phyloP scores from a whole-genome alignment of 2,329 filamentous ascomycete genomes.

The Paracamarosporium sp. region DNA sequence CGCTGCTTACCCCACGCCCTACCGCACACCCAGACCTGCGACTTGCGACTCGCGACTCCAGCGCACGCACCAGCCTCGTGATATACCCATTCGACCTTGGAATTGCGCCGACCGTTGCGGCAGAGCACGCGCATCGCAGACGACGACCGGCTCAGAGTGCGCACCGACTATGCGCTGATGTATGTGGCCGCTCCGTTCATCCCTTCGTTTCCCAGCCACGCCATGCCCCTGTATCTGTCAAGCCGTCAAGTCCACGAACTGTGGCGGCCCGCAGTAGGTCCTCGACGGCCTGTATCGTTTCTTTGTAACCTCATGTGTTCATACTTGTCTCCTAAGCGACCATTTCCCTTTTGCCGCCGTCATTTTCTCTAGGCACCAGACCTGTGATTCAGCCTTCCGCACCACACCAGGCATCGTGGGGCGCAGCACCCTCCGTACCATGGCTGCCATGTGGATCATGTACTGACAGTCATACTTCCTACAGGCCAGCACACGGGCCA shows the following conservation, averaged over 20 bases:
- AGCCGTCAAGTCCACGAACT: constrained; percentile 12
- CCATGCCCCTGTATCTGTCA: constrained; percentile 13
- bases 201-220: constrained; percentile 25
- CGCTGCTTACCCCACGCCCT: constrained; percentile 10
- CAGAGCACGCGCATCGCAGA: constrained; percentile 20
- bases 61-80: constrained; percentile 34
- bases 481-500: constrained; percentile 32
- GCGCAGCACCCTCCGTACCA: constrained; percentile 26
- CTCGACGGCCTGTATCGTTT: constrained; percentile 1
- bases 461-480: constrained; percentile 23
- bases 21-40: neutral
- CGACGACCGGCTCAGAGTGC: constrained; percentile 19
- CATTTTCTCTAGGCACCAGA: constrained; percentile 30
- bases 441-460: neutral
- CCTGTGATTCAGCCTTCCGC: constrained; percentile 32
- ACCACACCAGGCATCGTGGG: constrained; percentile 18
- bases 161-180: constrained; percentile 37
- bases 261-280: constrained; percentile 3
- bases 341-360: constrained; percentile 8
- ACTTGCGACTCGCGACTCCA: neutral
- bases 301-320: constrained; percentile 4
- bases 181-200: constrained; percentile 39
- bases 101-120: constrained; percentile 16
- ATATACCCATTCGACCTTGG: constrained; percentile 23
- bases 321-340: neutral